A percentile compares a stretch with the other conserved stretches of the same genome.
These are phyloP conservation scores for Pseudonitzschia pungens DNA, from an alignment of 108 stramenopile species.

Conservation along the genomic window DNA sequence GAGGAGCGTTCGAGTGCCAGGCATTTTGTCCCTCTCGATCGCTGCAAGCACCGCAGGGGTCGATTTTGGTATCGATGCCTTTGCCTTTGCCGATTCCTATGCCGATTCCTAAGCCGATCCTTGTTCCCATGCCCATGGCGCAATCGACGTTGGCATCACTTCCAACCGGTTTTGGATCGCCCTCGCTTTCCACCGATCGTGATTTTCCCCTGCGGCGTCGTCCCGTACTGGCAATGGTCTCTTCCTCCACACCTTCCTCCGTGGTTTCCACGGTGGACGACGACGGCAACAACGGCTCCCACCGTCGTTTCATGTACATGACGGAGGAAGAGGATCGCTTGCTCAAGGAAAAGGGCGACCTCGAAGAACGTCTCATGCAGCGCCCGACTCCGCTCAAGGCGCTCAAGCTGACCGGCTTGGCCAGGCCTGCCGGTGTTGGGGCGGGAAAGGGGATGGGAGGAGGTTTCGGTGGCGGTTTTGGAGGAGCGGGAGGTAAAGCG, in stretches of 20 bases:
- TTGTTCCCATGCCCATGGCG: too few relatives aligned
- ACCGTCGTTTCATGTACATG: conserved; percentile 31
- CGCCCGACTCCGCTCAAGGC: conserved; percentile 12
- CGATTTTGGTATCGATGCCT: too few relatives aligned
- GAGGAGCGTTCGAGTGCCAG: too few relatives aligned
- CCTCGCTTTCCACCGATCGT: too few relatives aligned
- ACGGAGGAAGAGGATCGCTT: conserved; percentile 24
- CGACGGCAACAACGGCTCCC: neutral
- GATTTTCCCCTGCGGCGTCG: too few relatives aligned
- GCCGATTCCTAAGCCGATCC: too few relatives aligned
- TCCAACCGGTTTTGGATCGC: too few relatives aligned
- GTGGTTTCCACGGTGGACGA: neutral
- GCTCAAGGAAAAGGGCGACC: conserved; percentile 22
- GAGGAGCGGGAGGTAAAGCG: neutral
- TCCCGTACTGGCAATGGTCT: neutral
- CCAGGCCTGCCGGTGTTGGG: neutral
- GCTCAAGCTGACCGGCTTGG: neutral
- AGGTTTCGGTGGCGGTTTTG: conserved; percentile 16
- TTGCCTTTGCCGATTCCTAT: too few relatives aligned
- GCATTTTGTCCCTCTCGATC: too few relatives aligned
- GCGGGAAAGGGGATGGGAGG: conserved; percentile 1
- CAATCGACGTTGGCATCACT: too few relatives aligned
- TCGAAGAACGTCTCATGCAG: conserved; percentile 23
- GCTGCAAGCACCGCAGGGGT: too few relatives aligned
- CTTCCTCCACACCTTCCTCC: neutral